phyloP scores from a whole-genome alignment of 805 yeast genomes.

The Suhomyces emberorum region DNA sequence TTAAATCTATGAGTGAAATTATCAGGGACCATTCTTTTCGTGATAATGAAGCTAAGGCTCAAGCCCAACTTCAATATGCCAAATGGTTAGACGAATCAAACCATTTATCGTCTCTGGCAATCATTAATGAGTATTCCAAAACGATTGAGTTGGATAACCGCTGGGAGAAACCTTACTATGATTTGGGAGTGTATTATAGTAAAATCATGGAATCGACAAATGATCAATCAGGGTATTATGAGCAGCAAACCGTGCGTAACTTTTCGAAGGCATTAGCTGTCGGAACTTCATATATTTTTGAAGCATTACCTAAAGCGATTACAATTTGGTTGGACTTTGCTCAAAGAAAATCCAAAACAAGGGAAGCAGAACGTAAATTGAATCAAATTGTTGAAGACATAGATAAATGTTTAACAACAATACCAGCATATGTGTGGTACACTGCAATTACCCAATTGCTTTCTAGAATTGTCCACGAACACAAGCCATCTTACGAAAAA shows the following conservation, averaged over 20 bases:
- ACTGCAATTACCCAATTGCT: slow-evolving; percentile 81
- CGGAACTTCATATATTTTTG: slow-evolving; percentile 68
- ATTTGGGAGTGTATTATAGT: slow-evolving; percentile 74
- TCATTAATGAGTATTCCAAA: slow-evolving; percentile 63
- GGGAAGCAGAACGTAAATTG: slow-evolving; percentile 35
- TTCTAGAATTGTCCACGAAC: slow-evolving; percentile 70
- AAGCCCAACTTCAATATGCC: slow-evolving; percentile 72
- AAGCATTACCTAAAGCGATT: slow-evolving; percentile 84
- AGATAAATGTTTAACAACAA: slow-evolving; percentile 39
- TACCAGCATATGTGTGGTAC: slow-evolving; percentile 64
- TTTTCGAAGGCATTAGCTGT: slow-evolving; percentile 58
- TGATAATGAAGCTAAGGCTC: slow-evolving; percentile 22
- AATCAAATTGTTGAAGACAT: slow-evolving; percentile 49
- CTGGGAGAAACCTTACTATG: slow-evolving; percentile 80
- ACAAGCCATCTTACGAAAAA: slow-evolving; percentile 51
- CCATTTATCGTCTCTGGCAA: slow-evolving; percentile 71
- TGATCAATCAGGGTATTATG: slow-evolving; percentile 48
- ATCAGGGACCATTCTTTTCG: slow-evolving; percentile 19
- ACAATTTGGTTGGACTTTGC: slow-evolving; percentile 88
- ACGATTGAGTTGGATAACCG: slow-evolving; percentile 52
- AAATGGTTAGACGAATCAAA: slow-evolving; percentile 87
- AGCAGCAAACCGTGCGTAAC: slow-evolving; percentile 50
- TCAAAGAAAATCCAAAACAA: slow-evolving; percentile 20
- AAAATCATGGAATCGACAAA: slow-evolving; percentile 69
- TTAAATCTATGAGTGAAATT: slow-evolving; percentile 55